Percentiles rank a stretch among this genome's conserved stretches.
Conservation (phyloP, 225 moss, liverwort and hornwort genomes). For the Physcomitrium patens region DNA sequence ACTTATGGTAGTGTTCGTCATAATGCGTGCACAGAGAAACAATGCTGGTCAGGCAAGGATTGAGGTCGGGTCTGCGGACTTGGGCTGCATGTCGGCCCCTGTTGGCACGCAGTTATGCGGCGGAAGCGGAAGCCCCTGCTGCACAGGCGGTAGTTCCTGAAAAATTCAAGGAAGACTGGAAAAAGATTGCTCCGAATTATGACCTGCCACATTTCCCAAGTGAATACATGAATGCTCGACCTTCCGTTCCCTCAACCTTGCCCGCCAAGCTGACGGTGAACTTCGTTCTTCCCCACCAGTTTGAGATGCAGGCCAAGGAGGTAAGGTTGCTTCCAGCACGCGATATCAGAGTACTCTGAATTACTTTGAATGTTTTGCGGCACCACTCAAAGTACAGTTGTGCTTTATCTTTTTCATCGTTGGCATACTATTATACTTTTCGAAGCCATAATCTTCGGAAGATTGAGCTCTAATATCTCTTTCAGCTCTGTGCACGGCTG, state of each 20-base stretch:
- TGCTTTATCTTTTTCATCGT: too few relatives aligned
- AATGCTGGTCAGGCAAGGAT: conserved; percentile 35
- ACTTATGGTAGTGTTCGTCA: neutral
- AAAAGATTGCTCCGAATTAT: conserved; percentile 54
- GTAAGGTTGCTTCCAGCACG: conserved; percentile 18
- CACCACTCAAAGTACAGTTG: too few relatives aligned
- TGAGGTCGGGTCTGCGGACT: conserved; percentile 26
- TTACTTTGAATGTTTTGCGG: too few relatives aligned
- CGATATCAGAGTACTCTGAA: too few relatives aligned
- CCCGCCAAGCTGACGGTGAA: conserved; percentile 69
- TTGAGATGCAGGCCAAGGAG: conserved; percentile 41
- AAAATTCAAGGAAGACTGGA: conserved; percentile 55
- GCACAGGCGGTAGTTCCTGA: conserved; percentile 32
- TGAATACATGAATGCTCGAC: conserved; percentile 52
- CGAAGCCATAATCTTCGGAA: too few relatives aligned
- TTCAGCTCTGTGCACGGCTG: too few relatives aligned
- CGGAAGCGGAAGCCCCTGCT: conserved; percentile 7
- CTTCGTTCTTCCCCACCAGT: conserved; percentile 49
- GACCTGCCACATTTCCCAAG: conserved; percentile 54
- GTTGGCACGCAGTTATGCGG: conserved; percentile 22
- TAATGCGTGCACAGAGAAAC: conserved; percentile 11
- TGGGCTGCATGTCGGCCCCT: conserved; percentile 26
- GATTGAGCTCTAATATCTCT: too few relatives aligned
- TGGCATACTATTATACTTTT: too few relatives aligned
- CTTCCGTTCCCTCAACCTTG: conserved; percentile 41